phyloP scores from a whole-genome alignment of 106 monocot species.

The Dendrobium huoshanense region DNA sequence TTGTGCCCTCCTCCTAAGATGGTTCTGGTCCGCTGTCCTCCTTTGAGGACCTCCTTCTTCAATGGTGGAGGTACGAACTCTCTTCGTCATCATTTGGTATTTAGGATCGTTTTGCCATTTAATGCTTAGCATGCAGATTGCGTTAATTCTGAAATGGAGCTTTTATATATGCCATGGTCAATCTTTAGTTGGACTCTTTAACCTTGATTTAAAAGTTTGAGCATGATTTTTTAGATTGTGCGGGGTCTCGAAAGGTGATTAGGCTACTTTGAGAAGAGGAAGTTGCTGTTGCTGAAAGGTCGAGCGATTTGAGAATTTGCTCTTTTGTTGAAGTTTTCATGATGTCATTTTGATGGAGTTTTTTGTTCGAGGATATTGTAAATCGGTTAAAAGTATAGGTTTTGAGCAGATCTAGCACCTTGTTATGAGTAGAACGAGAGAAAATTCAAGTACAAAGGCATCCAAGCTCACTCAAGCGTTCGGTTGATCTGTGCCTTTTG shows the following conservation, averaged over 20 bases:
- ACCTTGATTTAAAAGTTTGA: background rate
- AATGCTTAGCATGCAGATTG: background rate
- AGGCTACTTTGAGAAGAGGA: background rate
- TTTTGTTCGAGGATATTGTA: background rate
- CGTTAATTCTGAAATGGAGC: background rate
- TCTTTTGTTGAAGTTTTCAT: background rate
- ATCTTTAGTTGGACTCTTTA: background rate
- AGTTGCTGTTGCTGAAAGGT: background rate
- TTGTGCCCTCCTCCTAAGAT: slow-evolving; percentile 17
- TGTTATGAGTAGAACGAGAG: background rate
- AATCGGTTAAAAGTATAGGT: background rate
- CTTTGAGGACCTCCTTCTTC: slow-evolving; percentile 50
- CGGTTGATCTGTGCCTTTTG: background rate
- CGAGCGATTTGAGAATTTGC: background rate
- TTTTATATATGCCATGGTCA: background rate
- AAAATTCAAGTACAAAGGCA: background rate
- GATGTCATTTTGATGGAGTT: background rate
- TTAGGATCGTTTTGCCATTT: background rate
- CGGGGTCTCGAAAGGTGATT: background rate
- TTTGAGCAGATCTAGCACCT: background rate
- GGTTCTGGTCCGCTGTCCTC: slow-evolving; percentile 10
- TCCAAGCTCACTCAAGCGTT: background rate
- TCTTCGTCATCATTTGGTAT: background rate
- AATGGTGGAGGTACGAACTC: slow-evolving; percentile 42
- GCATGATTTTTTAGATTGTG: background rate